Evolutionary conservation across 805 yeast genomes (phyloP).

Genomic region (Yarrowia keelungensis): DNA sequence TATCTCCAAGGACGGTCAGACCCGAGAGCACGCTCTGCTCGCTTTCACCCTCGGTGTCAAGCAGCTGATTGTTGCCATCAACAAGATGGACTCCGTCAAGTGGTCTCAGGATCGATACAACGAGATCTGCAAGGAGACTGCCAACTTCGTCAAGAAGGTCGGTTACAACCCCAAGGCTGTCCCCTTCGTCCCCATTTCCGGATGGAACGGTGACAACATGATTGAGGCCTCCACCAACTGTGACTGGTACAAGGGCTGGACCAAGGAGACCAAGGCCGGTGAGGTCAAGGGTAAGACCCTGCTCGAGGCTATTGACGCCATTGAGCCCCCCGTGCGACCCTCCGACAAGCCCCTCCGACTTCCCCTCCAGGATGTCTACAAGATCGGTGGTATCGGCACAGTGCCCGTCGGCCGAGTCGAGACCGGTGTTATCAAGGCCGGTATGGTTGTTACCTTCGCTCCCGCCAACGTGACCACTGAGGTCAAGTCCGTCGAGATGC

Average conservation of each 20-base stretch:
- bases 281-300: constrained; percentile 78
- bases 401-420: constrained; percentile 95
- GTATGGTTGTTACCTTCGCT: constrained; percentile 88
- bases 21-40: constrained; percentile 92
- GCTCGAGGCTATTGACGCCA: constrained; percentile 83
- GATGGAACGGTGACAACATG: constrained; percentile 95
- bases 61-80: constrained; percentile 87
- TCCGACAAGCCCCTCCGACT: constrained; percentile 86
- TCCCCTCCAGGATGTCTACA: constrained; percentile 90
- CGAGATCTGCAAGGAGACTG: constrained; percentile 76
- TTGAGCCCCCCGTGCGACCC: constrained; percentile 82
- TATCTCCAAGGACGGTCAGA: constrained; percentile 93
- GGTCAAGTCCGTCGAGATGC: constrained; percentile 89
- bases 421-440: constrained; percentile 90
- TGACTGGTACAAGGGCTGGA: constrained; percentile 90
- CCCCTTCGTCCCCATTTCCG: constrained; percentile 90
- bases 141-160: constrained; percentile 82
- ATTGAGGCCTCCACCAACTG: constrained; percentile 81
- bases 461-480: constrained; percentile 91
- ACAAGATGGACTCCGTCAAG: constrained; percentile 94
- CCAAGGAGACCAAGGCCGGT: constrained; percentile 77
- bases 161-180: constrained; percentile 84
- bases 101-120: constrained; percentile 84
- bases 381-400: constrained; percentile 91
- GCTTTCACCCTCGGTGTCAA: constrained; percentile 89